Base-by-base conservation (phyloP, 2,329 filamentous ascomycete species). In the Aspergillus intermedius region DNA sequence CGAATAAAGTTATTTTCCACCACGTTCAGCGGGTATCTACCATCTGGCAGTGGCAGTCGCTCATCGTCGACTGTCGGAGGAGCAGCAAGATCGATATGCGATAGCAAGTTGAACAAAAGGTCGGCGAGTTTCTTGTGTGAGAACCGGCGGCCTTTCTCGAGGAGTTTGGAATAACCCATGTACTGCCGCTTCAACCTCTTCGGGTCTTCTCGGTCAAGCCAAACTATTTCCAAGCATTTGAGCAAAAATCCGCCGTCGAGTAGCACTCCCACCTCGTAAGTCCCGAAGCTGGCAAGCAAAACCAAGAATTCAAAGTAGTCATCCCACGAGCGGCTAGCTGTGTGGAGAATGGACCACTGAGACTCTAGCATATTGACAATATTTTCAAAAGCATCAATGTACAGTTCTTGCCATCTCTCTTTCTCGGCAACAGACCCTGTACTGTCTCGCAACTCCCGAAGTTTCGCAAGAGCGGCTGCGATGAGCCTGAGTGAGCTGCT, bases 231-330 rank as follows among this genome's bases (percentile, higher is more conserved):
- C 25, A 87, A 51, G 23, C 80, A 74, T 53, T 74, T 81, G 37
- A 71, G 61, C 17, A 91, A 70, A 56, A 82, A 87, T 21, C 80
- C 77, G 28, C 76, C 72, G 9, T 81, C 77, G 21, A 91, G 72
- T 21, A 90, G 72, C 5, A 77, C 61, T 2, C 73, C 71, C 17
- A 78, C 74, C 62, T 88, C 83, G 4, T 74, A 64, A 3, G 73
- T 67, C 1, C 86, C 85, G 47, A 88, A 67, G 42, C 72, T 74
- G 12, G 82, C 81, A 60, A 91, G 84, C n/a, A 72, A 72, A n/a
- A 78, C 62, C 52, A 91, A 73, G n/a, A 86, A 76, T 10, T 79
- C 78, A 61, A 91, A 91, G 49, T 85, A 84, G 59, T 91, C 87
- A 39, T 83, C 80, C 88, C 88, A 93, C 3, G 86, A 79, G 49